These are phyloP conservation scores for Mycena latifolia DNA, from an alignment of 768 basidiomycete genomes.

Conservation along the genomic window DNA sequence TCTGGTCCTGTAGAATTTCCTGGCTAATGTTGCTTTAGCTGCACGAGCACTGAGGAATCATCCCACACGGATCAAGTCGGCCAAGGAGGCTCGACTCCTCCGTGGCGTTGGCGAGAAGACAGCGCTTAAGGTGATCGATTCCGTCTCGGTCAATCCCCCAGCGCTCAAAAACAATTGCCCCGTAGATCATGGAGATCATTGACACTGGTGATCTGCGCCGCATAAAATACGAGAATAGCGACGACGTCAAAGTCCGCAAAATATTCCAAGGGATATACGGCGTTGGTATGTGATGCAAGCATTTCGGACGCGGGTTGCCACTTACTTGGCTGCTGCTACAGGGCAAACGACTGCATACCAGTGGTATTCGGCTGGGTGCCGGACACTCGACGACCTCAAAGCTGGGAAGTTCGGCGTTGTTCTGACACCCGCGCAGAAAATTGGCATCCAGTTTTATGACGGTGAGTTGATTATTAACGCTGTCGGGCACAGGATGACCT, in stretches of 20 bases:
- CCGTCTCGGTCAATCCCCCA: not conserved
- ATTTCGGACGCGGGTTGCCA: not conserved
- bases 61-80: conserved; percentile 68
- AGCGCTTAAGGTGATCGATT: conserved; percentile 68
- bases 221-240: conserved; percentile 75
- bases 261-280: conserved; percentile 89
- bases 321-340: conserved; percentile 38
- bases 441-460: conserved; percentile 78
- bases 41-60: conserved; percentile 69
- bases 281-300: conserved; percentile 68
- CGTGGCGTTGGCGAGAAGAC: conserved; percentile 81
- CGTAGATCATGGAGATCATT: conserved; percentile 85
- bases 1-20: not conserved
- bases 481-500: too few relatives aligned
- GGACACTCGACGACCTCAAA: conserved; percentile 81
- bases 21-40: conserved; percentile 50
- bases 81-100: conserved; percentile 70
- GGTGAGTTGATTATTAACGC: conserved; percentile 51
- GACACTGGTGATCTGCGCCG: conserved; percentile 79
- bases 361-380: conserved; percentile 83
- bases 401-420: conserved; percentile 71
- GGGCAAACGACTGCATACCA: conserved; percentile 74
- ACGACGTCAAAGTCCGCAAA: conserved; percentile 66
- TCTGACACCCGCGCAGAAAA: conserved; percentile 69
- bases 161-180: conserved; percentile 4